Base-by-base conservation (phyloP, 208 protist species). In the Wallacemonas sp. region DNA sequence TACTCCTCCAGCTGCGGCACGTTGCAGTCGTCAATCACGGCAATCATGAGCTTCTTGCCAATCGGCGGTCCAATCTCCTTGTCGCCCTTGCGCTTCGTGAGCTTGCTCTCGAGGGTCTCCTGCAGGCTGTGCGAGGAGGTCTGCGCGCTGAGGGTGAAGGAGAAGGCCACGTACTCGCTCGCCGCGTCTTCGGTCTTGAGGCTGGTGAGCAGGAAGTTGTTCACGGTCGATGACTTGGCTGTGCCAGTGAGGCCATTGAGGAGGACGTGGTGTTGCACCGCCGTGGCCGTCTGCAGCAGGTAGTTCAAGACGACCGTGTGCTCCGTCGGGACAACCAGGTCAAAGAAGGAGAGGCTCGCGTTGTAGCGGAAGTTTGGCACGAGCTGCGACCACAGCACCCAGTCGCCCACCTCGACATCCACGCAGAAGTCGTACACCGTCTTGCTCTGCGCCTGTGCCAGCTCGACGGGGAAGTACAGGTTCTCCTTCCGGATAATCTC, bases 11-110 rank as follows among this genome's bases (percentile, higher is more conserved):
- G 87, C 64, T 88, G 82, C 24, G 95, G 94, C 80, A 98, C 97
- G 78, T 98, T 98, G 61, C 96, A 86, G 74, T 98, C 96, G 70
- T 98, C 96, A 33, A 98, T 90, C 27, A 98, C 87, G 33, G 96
- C 90, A 62, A 98, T 80, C 63, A 97, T 84, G 48, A 85, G 62
- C 39, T 77, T 62, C 80, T 97, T 97, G 41, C 90, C 85, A 17
- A 81, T 80, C 46, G 82, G 75, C 36, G 92, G 88, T 33, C 92
- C 92, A 24, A 97, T 81, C 48, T 87, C 81, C 65, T 81, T 86
- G 38, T 92, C 85, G 26, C 92, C 80, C 64, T 92, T 87, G 52
- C 89, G 92, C 63, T 97, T 97, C 21, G 90, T 77, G 43, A 98
- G 79, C 78, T 98, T 98, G 61, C 83, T 81, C 76, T 99, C 97